Evolutionary conservation across 768 basidiomycete genomes (phyloP).

Genomic region (Termitomyces heimii): DNA sequence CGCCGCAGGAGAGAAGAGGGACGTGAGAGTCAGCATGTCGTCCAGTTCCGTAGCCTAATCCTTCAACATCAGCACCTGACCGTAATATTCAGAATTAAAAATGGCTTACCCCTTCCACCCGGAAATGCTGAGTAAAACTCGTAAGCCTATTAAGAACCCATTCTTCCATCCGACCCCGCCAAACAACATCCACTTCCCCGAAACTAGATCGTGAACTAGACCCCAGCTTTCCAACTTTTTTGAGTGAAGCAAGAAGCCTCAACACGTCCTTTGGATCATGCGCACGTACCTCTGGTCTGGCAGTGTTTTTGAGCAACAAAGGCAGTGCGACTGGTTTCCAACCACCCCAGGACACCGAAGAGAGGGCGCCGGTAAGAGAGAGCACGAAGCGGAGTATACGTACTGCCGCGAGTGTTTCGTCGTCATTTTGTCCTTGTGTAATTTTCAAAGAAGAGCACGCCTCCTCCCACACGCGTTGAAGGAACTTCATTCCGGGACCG

Average conservation of each 20-base stretch:
- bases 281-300: constrained; percentile 35
- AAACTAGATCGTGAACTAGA: constrained; percentile 42
- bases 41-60: constrained; percentile 37
- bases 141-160: constrained; percentile 41
- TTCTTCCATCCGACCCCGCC: constrained; percentile 46
- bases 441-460: constrained; percentile 1
- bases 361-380: constrained; percentile 52
- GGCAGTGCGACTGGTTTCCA: constrained; percentile 71
- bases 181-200: constrained; percentile 38
- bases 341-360: constrained; percentile 67
- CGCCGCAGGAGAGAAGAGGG: constrained; percentile 41
- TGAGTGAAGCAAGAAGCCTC: constrained; percentile 45
- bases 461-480: constrained; percentile 43
- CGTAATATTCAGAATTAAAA: not conserved
- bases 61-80: not conserved
- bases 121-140: constrained; percentile 25
- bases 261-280: constrained; percentile 35
- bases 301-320: constrained; percentile 43
- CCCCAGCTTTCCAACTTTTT: constrained; percentile 40
- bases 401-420: not conserved
- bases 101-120: constrained; percentile 32
- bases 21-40: constrained; percentile 47
- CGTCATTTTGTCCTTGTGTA: not conserved
- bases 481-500: constrained; percentile 47
- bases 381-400: constrained; percentile 34